phyloP scores from a whole-genome alignment of 2,329 filamentous ascomycete genomes.

The Penicillium decumbens region DNA sequence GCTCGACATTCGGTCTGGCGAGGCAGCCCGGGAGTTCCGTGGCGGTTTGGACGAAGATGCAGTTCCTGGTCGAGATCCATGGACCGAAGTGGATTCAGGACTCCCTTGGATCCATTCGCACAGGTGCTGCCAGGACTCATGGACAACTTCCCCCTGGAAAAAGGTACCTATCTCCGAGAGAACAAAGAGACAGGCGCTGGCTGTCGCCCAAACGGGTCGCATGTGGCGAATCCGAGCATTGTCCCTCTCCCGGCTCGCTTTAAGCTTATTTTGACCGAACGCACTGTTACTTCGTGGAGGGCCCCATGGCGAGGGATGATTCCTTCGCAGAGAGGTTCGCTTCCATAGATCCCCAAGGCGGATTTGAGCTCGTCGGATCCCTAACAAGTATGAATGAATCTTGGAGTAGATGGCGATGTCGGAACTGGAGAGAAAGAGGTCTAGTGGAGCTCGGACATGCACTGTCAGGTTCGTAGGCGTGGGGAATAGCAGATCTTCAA shows the following conservation, averaged over 20 bases:
- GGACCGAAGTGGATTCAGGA: conserved; percentile 21
- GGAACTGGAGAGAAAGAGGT: conserved; percentile 73
- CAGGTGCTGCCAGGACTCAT: conserved; percentile 75
- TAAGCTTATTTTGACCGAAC: conserved; percentile 57
- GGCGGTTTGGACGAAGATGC: conserved; percentile 29
- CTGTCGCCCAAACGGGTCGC: conserved; percentile 84
- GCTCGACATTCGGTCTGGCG: conserved; percentile 2
- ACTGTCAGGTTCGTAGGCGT: conserved; percentile 67
- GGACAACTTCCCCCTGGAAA: conserved; percentile 83
- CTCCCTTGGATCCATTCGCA: conserved; percentile 64
- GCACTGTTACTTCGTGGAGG: conserved; percentile 60
- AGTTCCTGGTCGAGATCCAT: conserved; percentile 38
- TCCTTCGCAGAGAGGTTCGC: conserved; percentile 69
- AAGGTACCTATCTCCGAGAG: conserved; percentile 82
- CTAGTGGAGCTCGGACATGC: conserved; percentile 72
- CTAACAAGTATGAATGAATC: conserved; percentile 83
- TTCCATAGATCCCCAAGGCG: conserved; percentile 84
- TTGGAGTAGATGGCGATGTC: conserved; percentile 76
- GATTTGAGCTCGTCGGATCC: conserved; percentile 79
- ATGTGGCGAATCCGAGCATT: conserved; percentile 61
- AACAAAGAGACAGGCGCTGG: conserved; percentile 81
- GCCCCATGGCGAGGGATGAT: conserved; percentile 67
- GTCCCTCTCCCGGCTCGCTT: conserved; percentile 59
- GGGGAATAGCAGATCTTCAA: conserved; percentile 77
- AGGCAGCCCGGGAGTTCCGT: conserved; percentile 4